Percentiles rank a stretch among this genome's conserved stretches.
Conservation (phyloP, 1,284 basidiomycete species). For the Grifola frondosa region DNA sequence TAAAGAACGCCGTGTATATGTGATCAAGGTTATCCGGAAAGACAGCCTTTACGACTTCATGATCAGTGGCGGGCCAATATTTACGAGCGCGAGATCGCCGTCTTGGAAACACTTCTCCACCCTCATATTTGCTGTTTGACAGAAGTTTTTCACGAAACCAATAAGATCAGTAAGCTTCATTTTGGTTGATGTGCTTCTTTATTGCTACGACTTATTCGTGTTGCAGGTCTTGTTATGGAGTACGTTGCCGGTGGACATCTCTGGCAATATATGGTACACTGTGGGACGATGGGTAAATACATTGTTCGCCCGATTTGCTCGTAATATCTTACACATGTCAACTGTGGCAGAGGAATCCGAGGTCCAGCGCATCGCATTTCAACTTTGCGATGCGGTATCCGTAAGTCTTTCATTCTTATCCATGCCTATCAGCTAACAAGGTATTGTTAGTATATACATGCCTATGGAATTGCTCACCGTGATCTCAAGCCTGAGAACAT, state of each 20-base stretch:
- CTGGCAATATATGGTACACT: constrained; percentile 76
- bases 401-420: constrained; percentile 37
- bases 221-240: constrained; percentile 16
- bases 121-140: constrained; percentile 79
- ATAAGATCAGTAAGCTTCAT: constrained; percentile 56
- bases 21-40: constrained; percentile 72
- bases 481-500: constrained; percentile 94
- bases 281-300: constrained; percentile 46
- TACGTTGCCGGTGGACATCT: constrained; percentile 15
- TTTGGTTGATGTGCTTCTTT: too few species aligned
- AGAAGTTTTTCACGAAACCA: constrained; percentile 68
- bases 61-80: too few species aligned
- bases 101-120: constrained; percentile 73
- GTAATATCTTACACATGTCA: not conserved
- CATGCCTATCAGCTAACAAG: not conserved
- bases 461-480: constrained; percentile 77
- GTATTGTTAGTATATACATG: constrained; percentile 65
- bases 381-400: constrained; percentile 71
- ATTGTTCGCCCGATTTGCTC: constrained; percentile 50
- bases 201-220: not conserved
- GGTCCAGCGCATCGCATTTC: constrained; percentile 63
- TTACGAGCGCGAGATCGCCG: constrained; percentile 84
- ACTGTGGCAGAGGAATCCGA: constrained; percentile 55
- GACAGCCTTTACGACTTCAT: constrained; percentile 31
- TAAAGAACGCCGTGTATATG: constrained; percentile 57